A percentile compares a stretch with the other conserved stretches of the same genome.
phyloP scores from a whole-genome alignment of 2,329 filamentous ascomycete species.

The Phyllachora maydis region DNA sequence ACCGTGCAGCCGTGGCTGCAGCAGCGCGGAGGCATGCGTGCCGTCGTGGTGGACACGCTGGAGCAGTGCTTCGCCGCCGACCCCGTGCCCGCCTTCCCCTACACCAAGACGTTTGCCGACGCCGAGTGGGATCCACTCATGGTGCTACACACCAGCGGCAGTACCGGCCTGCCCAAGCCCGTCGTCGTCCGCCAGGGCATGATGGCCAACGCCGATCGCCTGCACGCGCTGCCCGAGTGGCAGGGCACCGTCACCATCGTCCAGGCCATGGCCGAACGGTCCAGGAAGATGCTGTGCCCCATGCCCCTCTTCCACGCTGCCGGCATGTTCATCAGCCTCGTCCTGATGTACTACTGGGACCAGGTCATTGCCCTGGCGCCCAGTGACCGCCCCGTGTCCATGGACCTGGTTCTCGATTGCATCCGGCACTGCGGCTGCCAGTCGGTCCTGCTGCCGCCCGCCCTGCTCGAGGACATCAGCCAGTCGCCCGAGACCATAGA shows the following conservation, averaged over 20 bases:
- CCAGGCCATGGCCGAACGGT: slow-evolving; percentile 4
- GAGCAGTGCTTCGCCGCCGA: slow-evolving; percentile 15
- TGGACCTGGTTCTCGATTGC: slow-evolving; percentile 12
- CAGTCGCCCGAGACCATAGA: slow-evolving; percentile 10
- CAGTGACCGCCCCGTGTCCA: slow-evolving; percentile 12
- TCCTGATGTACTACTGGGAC: slow-evolving; percentile 11
- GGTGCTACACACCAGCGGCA: slow-evolving; percentile 23
- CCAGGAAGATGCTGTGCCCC: slow-evolving; percentile 6
- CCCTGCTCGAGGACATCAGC: slow-evolving; percentile 21
- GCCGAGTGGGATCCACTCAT: slow-evolving; percentile 18
- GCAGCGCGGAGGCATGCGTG: slow-evolving; percentile 14
- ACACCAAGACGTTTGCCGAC: slow-evolving; percentile 18
- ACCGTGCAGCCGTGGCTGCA: slow-evolving; percentile 15
- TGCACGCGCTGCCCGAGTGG: slow-evolving; percentile 7
- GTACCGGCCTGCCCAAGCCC: slow-evolving; percentile 23
- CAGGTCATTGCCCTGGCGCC: slow-evolving; percentile 10
- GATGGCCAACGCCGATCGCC: slow-evolving; percentile 13
- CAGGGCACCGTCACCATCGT: slow-evolving; percentile 3
- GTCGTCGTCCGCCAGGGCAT: slow-evolving; percentile 17
- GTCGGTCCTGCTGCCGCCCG: slow-evolving; percentile 13
- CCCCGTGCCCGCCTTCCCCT: slow-evolving; percentile 14
- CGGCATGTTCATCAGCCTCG: slow-evolving; percentile 9
- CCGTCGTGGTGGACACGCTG: slow-evolving; percentile 12
- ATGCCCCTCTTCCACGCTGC: slow-evolving; percentile 19
- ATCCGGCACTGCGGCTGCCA: slow-evolving; percentile 10